Evolutionary conservation across 2,329 filamentous ascomycete genomes (phyloP).

Genomic region (Phialocephala subalpina): DNA sequence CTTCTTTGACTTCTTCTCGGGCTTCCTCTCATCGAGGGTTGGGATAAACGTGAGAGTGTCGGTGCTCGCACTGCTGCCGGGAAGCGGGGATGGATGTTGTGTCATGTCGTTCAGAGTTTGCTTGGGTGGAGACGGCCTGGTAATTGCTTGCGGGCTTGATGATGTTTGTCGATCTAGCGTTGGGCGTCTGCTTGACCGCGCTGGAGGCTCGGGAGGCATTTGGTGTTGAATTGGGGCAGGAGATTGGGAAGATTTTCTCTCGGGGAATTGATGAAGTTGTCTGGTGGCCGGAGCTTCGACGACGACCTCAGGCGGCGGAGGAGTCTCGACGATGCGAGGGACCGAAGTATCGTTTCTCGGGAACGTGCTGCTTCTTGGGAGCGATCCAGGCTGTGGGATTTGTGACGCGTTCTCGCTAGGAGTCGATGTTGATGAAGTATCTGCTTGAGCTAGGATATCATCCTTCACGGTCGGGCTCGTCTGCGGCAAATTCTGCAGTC

Average conservation of each 20-base stretch:
- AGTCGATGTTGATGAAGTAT: slow-evolving; percentile 5
- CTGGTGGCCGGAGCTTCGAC: slow-evolving; percentile 23
- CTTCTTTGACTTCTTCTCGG: slow-evolving; percentile 79
- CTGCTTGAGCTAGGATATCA: slow-evolving; percentile 28
- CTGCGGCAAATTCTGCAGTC: slow-evolving; percentile 37
- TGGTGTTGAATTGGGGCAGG: slow-evolving; percentile 32
- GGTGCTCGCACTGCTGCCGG: slow-evolving; percentile 74
- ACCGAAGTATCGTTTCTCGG: slow-evolving; percentile 48
- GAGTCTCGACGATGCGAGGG: slow-evolving; percentile 72
- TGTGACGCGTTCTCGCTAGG: slow-evolving; percentile 12
- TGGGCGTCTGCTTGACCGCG: slow-evolving; percentile 55
- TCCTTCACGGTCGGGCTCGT: slow-evolving; percentile 26
- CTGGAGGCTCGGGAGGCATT: slow-evolving; percentile 54
- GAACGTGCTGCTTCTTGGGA: slow-evolving; percentile 42
- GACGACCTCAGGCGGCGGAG: slow-evolving; percentile 48
- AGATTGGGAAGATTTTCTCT: slow-evolving; percentile 63
- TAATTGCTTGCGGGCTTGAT: slow-evolving; percentile 36
- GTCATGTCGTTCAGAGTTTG: slow-evolving; percentile 64
- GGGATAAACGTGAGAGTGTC: slow-evolving; percentile 84
- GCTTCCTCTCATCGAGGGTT: slow-evolving; percentile 78
- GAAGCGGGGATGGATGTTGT: slow-evolving; percentile 71
- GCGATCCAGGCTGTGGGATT: slow-evolving; percentile 35
- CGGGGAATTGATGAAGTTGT: slow-evolving; percentile 52
- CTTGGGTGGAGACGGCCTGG: slow-evolving; percentile 25
- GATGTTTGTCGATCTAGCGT: slow-evolving; percentile 44